Base-by-base conservation (phyloP, 768 basidiomycete species). In the Boletellus emodensis region DNA sequence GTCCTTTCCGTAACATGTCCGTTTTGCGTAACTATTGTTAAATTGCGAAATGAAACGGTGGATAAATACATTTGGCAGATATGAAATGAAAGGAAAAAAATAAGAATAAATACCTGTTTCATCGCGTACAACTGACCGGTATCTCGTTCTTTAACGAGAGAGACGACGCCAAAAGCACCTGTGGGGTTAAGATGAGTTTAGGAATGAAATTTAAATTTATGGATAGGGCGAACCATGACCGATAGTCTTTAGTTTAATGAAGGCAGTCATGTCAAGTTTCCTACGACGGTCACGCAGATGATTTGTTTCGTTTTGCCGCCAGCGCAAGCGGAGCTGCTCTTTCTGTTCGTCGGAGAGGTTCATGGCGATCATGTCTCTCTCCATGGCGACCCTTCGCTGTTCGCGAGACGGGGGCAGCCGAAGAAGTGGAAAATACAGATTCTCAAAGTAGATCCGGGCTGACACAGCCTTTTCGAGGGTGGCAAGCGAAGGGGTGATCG, bases 161-260 rank as follows among this genome's bases (percentile, higher is more conserved):
- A 89, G 15, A 99, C 95, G 40, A 97, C 94, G 1, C 94, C 95
- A 71, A 99, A 97, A 10, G 94, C 94, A 59, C 92, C 92, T 87
- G 68, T 52, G 56, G 60, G 56, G 57, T 62, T 64, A 64, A 51
- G 54, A 61, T 67, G 62, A 58, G 58, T 33, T 22, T 41, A 46
- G 36, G 55, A 52, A 55, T 11, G n/a, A 51, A 54, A 61, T 68
- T 68, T 53, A 58, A 59, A 61, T 60, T 62, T 48, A 49, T 60
- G 51, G 55, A 63, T 56, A 42, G 30, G 35, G 58, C 69, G 58
- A 59, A 91, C 93, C 94, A 67, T 96, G 92, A 33, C 94, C 94
- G 63, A 96, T 94, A 43, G 90, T 92, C 77, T 95, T 90, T 55
- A 97, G 78, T 69, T 87, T 88, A 59, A 82, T 77, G 70, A 97